These are phyloP conservation scores for Aspergillus pseudotamarii DNA, from an alignment of 2,329 filamentous ascomycete species.

Conservation along the genomic window DNA sequence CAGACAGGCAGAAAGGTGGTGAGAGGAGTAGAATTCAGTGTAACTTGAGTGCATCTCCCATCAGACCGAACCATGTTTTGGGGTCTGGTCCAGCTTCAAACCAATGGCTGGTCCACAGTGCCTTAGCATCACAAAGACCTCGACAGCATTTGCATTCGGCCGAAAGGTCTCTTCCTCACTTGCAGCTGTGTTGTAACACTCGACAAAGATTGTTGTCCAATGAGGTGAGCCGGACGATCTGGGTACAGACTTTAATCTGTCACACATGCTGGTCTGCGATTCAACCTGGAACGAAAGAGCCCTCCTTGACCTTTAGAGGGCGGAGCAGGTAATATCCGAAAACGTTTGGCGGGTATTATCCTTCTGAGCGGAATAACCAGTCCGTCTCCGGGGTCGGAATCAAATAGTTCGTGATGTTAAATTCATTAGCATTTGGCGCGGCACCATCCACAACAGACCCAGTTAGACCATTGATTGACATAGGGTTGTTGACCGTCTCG, in stretches of 20 bases:
- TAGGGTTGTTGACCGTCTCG: slow-evolving; percentile 33
- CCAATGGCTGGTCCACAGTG: background rate
- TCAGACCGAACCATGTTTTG: background rate
- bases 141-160: background rate
- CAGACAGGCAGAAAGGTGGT: background rate
- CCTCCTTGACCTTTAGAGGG: background rate
- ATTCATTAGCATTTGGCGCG: slow-evolving; percentile 37
- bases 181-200: background rate
- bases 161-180: background rate
- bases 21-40: background rate
- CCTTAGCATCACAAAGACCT: background rate
- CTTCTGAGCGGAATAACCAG: slow-evolving; percentile 44
- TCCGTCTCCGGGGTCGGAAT: slow-evolving; percentile 51
- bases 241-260: background rate
- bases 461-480: slow-evolving; percentile 42
- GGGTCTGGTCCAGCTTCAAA: background rate
- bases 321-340: background rate
- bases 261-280: background rate
- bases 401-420: slow-evolving; percentile 51
- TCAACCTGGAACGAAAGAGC: background rate
- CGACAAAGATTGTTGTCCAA: background rate
- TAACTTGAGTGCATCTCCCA: background rate
- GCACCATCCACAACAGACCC: slow-evolving; percentile 25
- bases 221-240: background rate
- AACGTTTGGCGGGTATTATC: slow-evolving; percentile 2